Evolutionary conservation across 805 yeast genomes (phyloP).

Genomic region (Pichia manshurica): DNA sequence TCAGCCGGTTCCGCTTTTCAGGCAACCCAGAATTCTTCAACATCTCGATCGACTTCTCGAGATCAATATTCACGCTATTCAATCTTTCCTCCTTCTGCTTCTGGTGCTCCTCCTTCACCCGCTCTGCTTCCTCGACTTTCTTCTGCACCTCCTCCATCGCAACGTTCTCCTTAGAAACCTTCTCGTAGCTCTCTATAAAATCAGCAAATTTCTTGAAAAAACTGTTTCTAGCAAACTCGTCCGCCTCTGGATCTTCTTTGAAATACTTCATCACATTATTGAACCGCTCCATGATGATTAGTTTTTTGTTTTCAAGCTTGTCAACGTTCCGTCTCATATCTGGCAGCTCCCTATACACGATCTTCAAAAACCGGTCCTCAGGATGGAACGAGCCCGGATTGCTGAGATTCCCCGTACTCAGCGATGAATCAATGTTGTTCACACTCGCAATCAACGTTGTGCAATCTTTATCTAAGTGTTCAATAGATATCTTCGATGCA

Average conservation of each 20-base stretch:
- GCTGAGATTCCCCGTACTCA: slow-evolving; percentile 80
- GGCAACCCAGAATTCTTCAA: slow-evolving; percentile 81
- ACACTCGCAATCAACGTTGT: slow-evolving; percentile 53
- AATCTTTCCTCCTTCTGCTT: slow-evolving; percentile 39
- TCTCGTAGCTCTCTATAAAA: slow-evolving; percentile 73
- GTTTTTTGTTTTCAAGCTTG: slow-evolving; percentile 57
- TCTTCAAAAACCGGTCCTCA: slow-evolving; percentile 59
- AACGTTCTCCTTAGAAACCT: slow-evolving; percentile 72
- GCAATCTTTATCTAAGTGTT: slow-evolving; percentile 74
- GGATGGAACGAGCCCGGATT: slow-evolving; percentile 79
- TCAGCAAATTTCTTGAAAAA: slow-evolving; percentile 78
- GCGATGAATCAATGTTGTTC: slow-evolving; percentile 64
- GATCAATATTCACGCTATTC: slow-evolving; percentile 37
- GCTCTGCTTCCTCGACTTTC: slow-evolving; percentile 42
- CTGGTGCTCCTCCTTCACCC: slow-evolving; percentile 29
- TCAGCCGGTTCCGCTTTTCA: slow-evolving; percentile 31
- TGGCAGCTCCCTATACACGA: slow-evolving; percentile 61
- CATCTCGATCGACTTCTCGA: slow-evolving; percentile 83
- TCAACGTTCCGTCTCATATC: slow-evolving; percentile 69
- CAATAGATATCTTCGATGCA: slow-evolving; percentile 73
- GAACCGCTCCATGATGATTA: slow-evolving; percentile 58
- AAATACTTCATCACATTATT: slow-evolving; percentile 70
- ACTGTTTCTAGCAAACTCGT: slow-evolving; percentile 55
- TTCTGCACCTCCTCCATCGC: slow-evolving; percentile 75
- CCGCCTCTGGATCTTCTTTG: slow-evolving; percentile 78